Conservation (phyloP, 139 green algal species). For the Parachlorella kessleri region DNA sequence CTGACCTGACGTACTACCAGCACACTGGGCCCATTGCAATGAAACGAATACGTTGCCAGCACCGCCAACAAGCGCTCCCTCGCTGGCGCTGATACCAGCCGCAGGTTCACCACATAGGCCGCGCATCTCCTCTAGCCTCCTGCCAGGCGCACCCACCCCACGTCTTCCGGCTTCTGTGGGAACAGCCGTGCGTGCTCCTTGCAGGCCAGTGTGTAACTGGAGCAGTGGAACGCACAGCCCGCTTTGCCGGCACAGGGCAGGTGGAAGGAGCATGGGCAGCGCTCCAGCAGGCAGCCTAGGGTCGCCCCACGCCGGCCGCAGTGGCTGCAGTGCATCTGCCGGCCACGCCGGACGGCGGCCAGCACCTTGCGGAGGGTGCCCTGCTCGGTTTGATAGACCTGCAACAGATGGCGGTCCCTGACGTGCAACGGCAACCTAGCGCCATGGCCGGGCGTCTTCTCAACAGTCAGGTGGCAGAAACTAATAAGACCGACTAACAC, state of each 20-base stretch:
- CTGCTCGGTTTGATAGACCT: slow-evolving; percentile 61
- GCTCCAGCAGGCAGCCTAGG: slow-evolving; percentile 69
- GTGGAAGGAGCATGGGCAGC: slow-evolving; percentile 69
- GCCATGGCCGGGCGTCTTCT: too few species aligned
- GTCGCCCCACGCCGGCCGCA: slow-evolving; percentile 69
- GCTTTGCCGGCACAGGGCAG: slow-evolving; percentile 59
- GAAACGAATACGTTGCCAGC: too few species aligned
- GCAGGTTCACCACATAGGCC: too few species aligned
- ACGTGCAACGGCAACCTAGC: too few species aligned
- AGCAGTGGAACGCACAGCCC: slow-evolving; percentile 47
- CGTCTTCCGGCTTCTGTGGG: not conserved
- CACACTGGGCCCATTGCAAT: too few species aligned
- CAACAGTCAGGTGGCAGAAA: too few species aligned
- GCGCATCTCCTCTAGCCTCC: too few species aligned
- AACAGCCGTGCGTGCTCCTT: slow-evolving; percentile 50
- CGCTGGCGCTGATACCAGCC: too few species aligned
- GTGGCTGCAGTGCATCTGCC: slow-evolving; percentile 42
- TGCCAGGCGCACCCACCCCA: not conserved
- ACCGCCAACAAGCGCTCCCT: too few species aligned
- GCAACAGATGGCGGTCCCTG: not conserved
- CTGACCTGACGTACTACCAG: too few species aligned
- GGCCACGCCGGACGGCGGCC: slow-evolving; percentile 47
- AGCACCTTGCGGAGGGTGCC: slow-evolving; percentile 46
- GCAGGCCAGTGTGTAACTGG: slow-evolving; percentile 63
- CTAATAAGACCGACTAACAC: too few species aligned